Evolutionary conservation across 2,329 filamentous ascomycete species (phyloP), one percentile per base, ranked within the genome.

Genomic region (Aspergillus novoparasiticus): DNA sequence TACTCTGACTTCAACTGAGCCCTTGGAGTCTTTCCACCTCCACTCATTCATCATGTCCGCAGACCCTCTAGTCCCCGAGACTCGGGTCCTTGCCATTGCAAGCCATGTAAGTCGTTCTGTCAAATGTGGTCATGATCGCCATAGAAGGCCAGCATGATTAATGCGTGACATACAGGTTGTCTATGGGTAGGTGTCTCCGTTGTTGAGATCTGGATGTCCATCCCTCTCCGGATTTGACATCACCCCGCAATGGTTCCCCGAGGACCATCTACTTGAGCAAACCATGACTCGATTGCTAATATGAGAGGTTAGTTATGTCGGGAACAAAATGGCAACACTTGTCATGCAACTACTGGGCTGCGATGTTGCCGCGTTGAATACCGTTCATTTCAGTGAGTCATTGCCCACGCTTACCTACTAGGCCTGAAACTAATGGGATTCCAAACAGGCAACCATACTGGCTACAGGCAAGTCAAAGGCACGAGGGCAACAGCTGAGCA

Each of bases 261-360:
- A 23, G 1, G 11, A 8, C 58, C 23, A 43, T 21, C 30, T n/a
- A 28, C 28, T n/a, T 41, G 34, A 16, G 3, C 39, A 6, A 23
- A n/a, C 34, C 36, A 21, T n/a, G 45, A 59, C 14, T 16, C 19
- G 23, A n/a, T 39, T 54, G 23, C 66, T 69, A 50, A 69, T 57
- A 59, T 23, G 50, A 58, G 14, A 30, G 28, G n/a, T 46, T 77
- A 97, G 95, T 76, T 94, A 97, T 85, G 95, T 99, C 69, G 95
- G 95, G 58, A 99, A 99, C 78, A 97, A 94, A 73, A 97, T 99
- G 84, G 94, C 94, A 48, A 93, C 93, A 1, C 96, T 97, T 75
- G 92, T 94, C 69, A 90, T 99, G 85, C 94, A 99, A 78, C 90
- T 91, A 0, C 82, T 99, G 57, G 95, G 95, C 55, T 97, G 93